phyloP scores from a whole-genome alignment of 192 early-diverging fungal species.

The Backusella tarrabulga region DNA sequence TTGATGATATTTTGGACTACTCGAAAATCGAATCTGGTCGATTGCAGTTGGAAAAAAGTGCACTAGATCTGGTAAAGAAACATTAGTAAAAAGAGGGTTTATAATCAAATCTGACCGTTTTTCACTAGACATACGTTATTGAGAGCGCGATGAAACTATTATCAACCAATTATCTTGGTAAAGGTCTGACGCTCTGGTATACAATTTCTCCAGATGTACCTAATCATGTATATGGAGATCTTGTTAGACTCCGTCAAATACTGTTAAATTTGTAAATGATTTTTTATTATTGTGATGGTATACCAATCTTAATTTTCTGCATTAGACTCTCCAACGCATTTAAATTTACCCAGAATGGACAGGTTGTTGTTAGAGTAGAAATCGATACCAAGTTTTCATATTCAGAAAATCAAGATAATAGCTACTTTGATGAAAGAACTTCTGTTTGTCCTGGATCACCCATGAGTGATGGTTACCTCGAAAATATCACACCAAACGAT shows the following conservation, averaged over 20 bases:
- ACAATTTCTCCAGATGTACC: slow-evolving; percentile 25
- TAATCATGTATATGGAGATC: slow-evolving; percentile 46
- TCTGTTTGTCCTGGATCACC: not conserved
- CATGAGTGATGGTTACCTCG: not conserved
- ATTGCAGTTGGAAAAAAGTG: slow-evolving; percentile 46
- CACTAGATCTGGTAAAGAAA: slow-evolving; percentile 12
- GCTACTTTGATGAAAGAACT: slow-evolving; percentile 1
- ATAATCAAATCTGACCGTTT: not conserved
- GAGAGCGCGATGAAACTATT: slow-evolving; percentile 65
- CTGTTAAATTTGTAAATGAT: slow-evolving; percentile 42
- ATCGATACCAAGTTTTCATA: not conserved
- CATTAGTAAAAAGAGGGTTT: not conserved
- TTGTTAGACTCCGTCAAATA: slow-evolving; percentile 53
- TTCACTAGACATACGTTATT: slow-evolving; percentile 37
- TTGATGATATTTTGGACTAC: slow-evolving; percentile 78
- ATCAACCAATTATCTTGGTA: slow-evolving; percentile 58
- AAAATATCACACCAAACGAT: not conserved
- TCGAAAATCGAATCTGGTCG: slow-evolving; percentile 81
- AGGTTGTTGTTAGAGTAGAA: slow-evolving; percentile 34
- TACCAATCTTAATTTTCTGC: not conserved
- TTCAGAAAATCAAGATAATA: not conserved
- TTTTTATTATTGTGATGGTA: not conserved
- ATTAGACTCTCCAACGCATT: slow-evolving; percentile 51
- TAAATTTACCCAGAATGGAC: slow-evolving; percentile 50
- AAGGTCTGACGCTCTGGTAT: slow-evolving; percentile 46